Evolutionary conservation across 371 early-diverging fungal species (phyloP).

Genomic region (Dinochytrium kinnereticum): DNA sequence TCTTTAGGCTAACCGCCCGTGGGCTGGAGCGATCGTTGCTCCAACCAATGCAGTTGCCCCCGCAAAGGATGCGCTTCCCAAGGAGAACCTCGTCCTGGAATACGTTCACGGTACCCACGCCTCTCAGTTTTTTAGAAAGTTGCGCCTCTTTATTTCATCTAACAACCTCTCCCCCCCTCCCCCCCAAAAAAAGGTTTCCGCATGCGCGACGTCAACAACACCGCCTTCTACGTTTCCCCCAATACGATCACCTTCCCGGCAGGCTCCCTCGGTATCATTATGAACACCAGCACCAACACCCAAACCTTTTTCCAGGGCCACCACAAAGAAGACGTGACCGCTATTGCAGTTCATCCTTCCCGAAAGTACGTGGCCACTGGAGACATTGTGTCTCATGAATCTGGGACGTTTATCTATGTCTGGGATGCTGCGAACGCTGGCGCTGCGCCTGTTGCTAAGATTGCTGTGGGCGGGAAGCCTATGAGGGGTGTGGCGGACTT

Average conservation of each 20-base stretch:
- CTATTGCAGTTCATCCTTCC: conserved; percentile 34
- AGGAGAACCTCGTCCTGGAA: conserved; percentile 32
- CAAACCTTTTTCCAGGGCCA: conserved; percentile 33
- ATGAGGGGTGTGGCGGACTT: conserved; percentile 35
- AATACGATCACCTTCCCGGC: conserved; percentile 39
- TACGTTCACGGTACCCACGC: conserved; percentile 37
- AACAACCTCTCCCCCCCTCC: background rate
- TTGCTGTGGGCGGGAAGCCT: conserved; percentile 34
- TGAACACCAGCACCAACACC: conserved; percentile 19
- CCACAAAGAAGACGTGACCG: conserved; percentile 42
- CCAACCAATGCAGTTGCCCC: conserved; percentile 20
- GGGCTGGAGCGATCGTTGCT: conserved; percentile 38
- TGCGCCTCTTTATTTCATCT: background rate
- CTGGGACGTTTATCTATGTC: conserved; percentile 32
- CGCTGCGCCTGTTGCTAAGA: conserved; percentile 21
- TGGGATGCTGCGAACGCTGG: conserved; percentile 37
- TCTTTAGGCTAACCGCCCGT: conserved; percentile 29
- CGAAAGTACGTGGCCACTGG: conserved; percentile 36
- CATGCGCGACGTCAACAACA: conserved; percentile 39
- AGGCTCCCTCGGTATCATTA: conserved; percentile 39
- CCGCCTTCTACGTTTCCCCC: conserved; percentile 36
- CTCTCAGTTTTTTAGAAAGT: background rate
- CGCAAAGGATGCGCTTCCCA: conserved; percentile 25
- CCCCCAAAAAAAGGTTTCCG: conserved; percentile 31
- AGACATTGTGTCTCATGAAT: conserved; percentile 24